Evolutionary conservation across 768 basidiomycete genomes (phyloP).

Genomic region (Brasilioporus rufonigricans): DNA sequence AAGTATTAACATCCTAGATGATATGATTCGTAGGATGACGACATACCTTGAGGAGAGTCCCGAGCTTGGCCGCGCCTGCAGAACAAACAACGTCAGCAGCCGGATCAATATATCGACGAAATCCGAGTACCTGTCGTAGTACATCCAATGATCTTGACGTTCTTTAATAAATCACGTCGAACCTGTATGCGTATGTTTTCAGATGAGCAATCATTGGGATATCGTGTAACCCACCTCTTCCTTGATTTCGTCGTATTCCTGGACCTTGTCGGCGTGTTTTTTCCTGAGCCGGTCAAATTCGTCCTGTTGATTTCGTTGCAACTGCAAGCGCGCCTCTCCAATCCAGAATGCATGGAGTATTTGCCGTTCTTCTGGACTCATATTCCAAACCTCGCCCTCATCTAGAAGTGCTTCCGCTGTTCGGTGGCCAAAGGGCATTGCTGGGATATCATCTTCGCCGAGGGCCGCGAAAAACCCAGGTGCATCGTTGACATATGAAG

Average conservation of each 20-base stretch:
- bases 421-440: conserved; percentile 37
- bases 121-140: conserved; percentile 64
- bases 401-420: conserved; percentile 37
- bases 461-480: conserved; percentile 38
- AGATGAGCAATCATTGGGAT: neutral
- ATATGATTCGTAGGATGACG: neutral
- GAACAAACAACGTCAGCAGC: neutral
- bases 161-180: conserved; percentile 50
- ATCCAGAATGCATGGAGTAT: conserved; percentile 48
- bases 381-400: conserved; percentile 46
- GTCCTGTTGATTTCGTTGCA: conserved; percentile 29
- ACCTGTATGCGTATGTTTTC: conserved; percentile 35
- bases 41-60: conserved; percentile 56
- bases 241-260: conserved; percentile 38
- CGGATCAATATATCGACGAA: neutral
- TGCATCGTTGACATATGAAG: conserved; percentile 26
- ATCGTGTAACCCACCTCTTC: conserved; percentile 46
- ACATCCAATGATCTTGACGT: conserved; percentile 66
- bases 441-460: conserved; percentile 37
- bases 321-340: conserved; percentile 34
- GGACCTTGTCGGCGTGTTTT: conserved; percentile 40
- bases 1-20: neutral
- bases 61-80: conserved; percentile 66
- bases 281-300: conserved; percentile 45
- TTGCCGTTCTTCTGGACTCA: conserved; percentile 50